phyloP scores from a whole-genome alignment of 495 filamentous ascomycete genomes.

The Glarea lozoyensis region DNA sequence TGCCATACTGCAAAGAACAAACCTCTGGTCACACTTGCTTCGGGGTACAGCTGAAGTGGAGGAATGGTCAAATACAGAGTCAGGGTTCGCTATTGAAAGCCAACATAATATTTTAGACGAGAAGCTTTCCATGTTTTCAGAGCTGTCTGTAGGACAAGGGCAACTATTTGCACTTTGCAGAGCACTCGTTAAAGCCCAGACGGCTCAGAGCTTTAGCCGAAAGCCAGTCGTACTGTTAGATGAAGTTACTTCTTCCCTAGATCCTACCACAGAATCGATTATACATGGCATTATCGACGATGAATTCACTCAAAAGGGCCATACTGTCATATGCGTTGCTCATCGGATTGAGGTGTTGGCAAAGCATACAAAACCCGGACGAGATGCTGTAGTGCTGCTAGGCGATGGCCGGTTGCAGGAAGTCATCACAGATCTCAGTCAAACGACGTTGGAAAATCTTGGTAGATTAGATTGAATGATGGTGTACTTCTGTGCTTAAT shows the following conservation, averaged over 20 bases:
- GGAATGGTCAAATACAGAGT: background rate
- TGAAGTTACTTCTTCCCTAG: slow-evolving; percentile 34
- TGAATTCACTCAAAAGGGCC: slow-evolving; percentile 36
- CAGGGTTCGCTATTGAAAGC: background rate
- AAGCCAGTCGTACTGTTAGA: slow-evolving; percentile 25
- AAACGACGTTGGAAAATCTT: no score
- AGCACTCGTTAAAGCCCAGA: slow-evolving; percentile 37
- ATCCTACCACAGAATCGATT: slow-evolving; percentile 46
- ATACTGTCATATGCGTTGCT: slow-evolving; percentile 50
- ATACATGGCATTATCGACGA: slow-evolving; percentile 49
- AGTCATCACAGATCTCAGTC: no score
- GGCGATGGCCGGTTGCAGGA: slow-evolving; percentile 17
- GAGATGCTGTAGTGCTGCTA: slow-evolving; percentile 26
- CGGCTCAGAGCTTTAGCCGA: background rate
- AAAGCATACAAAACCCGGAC: slow-evolving; percentile 12
- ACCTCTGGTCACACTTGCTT: slow-evolving; percentile 25
- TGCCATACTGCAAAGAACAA: slow-evolving; percentile 6
- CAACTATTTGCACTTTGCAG: slow-evolving; percentile 59
- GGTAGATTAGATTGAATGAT: no score
- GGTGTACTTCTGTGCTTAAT: no score
- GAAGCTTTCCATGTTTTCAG: slow-evolving; percentile 22
- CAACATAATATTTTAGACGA: slow-evolving; percentile 1
- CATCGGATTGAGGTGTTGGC: slow-evolving; percentile 32
- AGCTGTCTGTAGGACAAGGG: slow-evolving; percentile 51
- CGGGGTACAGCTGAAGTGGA: slow-evolving; percentile 28